These are phyloP conservation scores for Phyllosticta citrichinensis DNA, from an alignment of 2,329 filamentous ascomycete genomes.

Conservation along the genomic window DNA sequence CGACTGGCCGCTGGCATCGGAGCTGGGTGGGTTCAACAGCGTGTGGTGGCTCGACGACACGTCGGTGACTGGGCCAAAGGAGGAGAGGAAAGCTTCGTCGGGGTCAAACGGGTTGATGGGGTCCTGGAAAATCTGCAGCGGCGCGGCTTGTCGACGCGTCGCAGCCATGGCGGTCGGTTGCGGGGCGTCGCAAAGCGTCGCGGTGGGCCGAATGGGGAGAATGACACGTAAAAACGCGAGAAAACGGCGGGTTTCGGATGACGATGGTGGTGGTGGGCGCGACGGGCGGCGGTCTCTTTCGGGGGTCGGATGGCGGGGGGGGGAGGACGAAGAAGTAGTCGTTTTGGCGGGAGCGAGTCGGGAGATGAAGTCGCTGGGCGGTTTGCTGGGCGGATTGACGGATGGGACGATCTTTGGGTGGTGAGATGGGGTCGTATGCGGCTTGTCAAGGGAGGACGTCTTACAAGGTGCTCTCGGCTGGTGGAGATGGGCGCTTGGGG, in stretches of 20 bases:
- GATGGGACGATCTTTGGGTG: slow-evolving; percentile 1
- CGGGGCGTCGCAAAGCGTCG: slow-evolving; percentile 20
- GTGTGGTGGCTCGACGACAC: slow-evolving; percentile 50
- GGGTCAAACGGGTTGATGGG: slow-evolving; percentile 34
- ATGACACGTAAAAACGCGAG: slow-evolving; percentile 33
- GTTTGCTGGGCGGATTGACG: not conserved
- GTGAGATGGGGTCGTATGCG: slow-evolving; percentile 1
- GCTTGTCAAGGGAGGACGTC: slow-evolving; percentile 8
- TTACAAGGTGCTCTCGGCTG: slow-evolving; percentile 5
- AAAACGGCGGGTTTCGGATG: slow-evolving; percentile 17
- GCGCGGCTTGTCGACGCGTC: slow-evolving; percentile 45
- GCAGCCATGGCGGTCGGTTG: slow-evolving; percentile 36
- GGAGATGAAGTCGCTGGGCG: not conserved
- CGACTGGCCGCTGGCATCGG: slow-evolving; percentile 48
- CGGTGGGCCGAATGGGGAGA: slow-evolving; percentile 21
- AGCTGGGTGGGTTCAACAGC: slow-evolving; percentile 52
- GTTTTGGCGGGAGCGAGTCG: not conserved
- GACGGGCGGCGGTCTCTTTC: slow-evolving; percentile 1
- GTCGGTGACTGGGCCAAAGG: slow-evolving; percentile 33
- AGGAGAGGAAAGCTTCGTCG: slow-evolving; percentile 40
- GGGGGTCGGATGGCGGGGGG: slow-evolving; percentile 2
- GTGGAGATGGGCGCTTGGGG: slow-evolving; percentile 10
- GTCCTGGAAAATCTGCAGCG: slow-evolving; percentile 52
- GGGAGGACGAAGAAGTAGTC: slow-evolving; percentile 4
- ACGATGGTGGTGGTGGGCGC: slow-evolving; percentile 2